Base-by-base conservation (phyloP, 169 alveolate species). In the Plasmodium vinckei region DNA sequence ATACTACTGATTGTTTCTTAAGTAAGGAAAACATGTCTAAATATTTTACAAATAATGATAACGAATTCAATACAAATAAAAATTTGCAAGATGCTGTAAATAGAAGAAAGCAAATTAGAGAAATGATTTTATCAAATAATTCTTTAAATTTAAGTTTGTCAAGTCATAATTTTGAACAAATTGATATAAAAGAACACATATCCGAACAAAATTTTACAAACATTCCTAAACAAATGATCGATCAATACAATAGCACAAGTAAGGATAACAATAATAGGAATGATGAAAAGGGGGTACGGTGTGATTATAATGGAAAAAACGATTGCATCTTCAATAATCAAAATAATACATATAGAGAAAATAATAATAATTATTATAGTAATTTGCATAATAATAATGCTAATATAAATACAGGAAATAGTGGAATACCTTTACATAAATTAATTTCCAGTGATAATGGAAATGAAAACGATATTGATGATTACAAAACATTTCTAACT, bases 41-140 rank as follows among this genome's bases (percentile, higher is more conserved):
- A 47, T 33, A 64, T n/a, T n/a, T 33, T 67, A 51, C 68, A 51
- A 67, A 46, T 33, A 72, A 56, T 70, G 57, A 79, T 57, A 72
- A 79, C 13, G 72, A 51, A 54, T 39, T 71, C 39, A 65, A 63
- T 51, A 79, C 89, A 65, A 27, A 63, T n/a, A 79, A 67, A 39
- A 79, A 49, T 46, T 59, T 79, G 56, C 82, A 79, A 79, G 79
- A 79, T 25, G 89, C 89, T 56, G 89, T 79, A 54, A 79, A 79
- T n/a, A 42, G 89, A 56, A 79, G 89, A 60, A 79, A 44, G 56
- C 53, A 79, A 79, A 79, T 79, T 39, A 79, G 33, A 57, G 82
- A 79, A 60, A 79, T 79, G 77, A 53, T 79, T 19, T 67, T 47
- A 79, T 77, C 68, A 56, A 44, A 79, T 70, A 79, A 60, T 60